Evolutionary conservation across 148 eudicot genomes (phyloP).

Genomic region (Chenopodium quinoa): DNA sequence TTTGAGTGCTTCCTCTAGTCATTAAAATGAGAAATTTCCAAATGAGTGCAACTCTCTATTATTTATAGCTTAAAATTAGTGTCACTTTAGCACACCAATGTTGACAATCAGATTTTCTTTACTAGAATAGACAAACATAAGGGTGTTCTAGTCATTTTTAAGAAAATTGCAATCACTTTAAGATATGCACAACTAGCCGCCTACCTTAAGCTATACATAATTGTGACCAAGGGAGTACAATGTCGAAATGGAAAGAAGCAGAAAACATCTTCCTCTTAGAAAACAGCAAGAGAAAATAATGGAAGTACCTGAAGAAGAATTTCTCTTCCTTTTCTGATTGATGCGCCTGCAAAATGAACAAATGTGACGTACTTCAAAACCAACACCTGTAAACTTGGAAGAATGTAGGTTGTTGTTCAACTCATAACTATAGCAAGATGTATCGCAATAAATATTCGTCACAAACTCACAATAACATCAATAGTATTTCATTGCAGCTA

Average conservation of each 20-base stretch:
- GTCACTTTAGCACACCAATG: too few relatives aligned
- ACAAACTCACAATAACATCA: not conserved
- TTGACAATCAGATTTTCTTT: not conserved
- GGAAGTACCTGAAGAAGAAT: constrained; percentile 69
- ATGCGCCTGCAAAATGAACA: constrained; percentile 44
- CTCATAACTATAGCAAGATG: not conserved
- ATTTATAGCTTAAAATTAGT: not conserved
- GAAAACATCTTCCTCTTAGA: constrained; percentile 1
- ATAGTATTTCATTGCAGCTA: not conserved
- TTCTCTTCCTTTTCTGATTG: constrained; percentile 67
- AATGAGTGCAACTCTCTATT: not conserved
- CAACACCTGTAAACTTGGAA: not conserved
- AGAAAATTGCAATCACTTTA: not conserved
- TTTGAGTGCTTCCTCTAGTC: not conserved
- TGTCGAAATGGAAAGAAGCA: not conserved
- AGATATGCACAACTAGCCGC: not conserved
- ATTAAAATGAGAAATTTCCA: not conserved
- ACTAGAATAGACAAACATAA: not conserved
- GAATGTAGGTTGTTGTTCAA: not conserved
- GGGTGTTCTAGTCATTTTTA: not conserved
- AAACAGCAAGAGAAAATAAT: not conserved
- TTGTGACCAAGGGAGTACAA: not conserved
- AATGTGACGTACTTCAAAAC: constrained; percentile 1
- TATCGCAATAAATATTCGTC: too few relatives aligned
- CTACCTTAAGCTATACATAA: not conserved